phyloP scores from a whole-genome alignment of 768 basidiomycete genomes.

The Lactarius psammicola region DNA sequence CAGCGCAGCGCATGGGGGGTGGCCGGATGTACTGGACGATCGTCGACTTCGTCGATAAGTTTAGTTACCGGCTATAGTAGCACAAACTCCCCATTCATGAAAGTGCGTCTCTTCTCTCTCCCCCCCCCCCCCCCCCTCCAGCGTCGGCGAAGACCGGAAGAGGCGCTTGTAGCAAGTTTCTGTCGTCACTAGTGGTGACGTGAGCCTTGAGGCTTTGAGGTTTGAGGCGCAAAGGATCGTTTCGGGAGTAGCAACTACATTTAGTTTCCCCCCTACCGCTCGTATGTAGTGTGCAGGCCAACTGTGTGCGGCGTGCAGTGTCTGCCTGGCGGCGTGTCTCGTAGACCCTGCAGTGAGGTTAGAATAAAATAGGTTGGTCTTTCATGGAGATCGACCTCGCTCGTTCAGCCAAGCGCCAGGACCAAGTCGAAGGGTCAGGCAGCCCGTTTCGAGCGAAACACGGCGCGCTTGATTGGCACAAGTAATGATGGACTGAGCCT shows the following conservation, averaged over 20 bases:
- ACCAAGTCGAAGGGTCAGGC: constrained; percentile 7
- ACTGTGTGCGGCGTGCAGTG: not conserved
- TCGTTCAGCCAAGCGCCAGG: not conserved
- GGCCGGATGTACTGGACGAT: constrained; percentile 6
- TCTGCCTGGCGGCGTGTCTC: not conserved
- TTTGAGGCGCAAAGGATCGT: constrained; percentile 8
- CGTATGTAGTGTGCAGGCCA: not conserved
- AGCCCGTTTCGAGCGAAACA: constrained; percentile 8
- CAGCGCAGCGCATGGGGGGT: not conserved
- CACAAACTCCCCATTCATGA: not conserved
- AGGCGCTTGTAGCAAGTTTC: constrained; percentile 11
- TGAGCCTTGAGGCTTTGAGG: constrained; percentile 16
- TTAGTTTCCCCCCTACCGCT: not conserved
- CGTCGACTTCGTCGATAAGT: constrained; percentile 5
- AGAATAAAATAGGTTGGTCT: not conserved
- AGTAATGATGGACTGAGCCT: constrained; percentile 10
- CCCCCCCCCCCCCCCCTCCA: too few relatives aligned
- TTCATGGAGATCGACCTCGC: constrained; percentile 9
- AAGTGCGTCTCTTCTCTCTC: not conserved
- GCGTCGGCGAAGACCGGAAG: constrained; percentile 3
- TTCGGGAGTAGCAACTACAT: not conserved
- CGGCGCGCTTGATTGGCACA: constrained; percentile 1
- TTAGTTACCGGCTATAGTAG: not conserved
- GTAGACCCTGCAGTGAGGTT: constrained; percentile 8
- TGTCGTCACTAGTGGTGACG: constrained; percentile 13